Percentiles rank a stretch among this genome's conserved stretches.
These are phyloP conservation scores for Lentinus tigrinus DNA, from an alignment of 768 basidiomycete genomes.

Conservation along the genomic window DNA sequence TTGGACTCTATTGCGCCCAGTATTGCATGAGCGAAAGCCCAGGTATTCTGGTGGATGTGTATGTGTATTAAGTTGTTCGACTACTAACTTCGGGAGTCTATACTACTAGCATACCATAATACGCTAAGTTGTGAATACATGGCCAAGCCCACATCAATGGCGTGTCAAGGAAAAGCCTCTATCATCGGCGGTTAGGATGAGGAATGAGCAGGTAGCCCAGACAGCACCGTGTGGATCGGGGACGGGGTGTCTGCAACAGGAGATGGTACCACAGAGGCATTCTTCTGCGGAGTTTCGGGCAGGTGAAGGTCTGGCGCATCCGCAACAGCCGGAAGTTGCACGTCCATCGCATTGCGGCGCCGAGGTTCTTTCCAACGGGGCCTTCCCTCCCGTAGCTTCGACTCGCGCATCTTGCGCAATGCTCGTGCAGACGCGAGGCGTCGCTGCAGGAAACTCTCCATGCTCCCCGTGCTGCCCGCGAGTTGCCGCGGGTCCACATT, in stretches of 20 bases:
- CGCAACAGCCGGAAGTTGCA: background rate
- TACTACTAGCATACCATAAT: no score
- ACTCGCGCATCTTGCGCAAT: slow-evolving; percentile 1
- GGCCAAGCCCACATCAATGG: no score
- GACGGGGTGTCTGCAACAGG: background rate
- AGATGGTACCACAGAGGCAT: background rate
- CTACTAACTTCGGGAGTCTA: no score
- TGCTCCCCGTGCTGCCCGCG: background rate
- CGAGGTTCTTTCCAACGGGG: background rate
- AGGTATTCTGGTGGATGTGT: no score
- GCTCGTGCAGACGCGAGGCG: background rate
- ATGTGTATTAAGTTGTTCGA: no score
- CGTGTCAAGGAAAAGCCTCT: no score
- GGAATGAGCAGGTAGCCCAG: no score
- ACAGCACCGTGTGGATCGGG: background rate
- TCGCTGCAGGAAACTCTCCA: background rate
- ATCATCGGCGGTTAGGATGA: no score
- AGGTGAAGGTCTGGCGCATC: background rate
- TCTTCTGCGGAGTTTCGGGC: background rate
- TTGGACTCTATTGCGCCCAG: no score
- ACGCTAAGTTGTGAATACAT: no score
- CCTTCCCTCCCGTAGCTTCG: background rate
- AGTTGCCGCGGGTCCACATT: background rate
- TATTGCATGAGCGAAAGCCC: no score
- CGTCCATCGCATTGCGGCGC: background rate